phyloP scores from a whole-genome alignment of 208 protist genomes.

The Crithidia expoeki region DNA sequence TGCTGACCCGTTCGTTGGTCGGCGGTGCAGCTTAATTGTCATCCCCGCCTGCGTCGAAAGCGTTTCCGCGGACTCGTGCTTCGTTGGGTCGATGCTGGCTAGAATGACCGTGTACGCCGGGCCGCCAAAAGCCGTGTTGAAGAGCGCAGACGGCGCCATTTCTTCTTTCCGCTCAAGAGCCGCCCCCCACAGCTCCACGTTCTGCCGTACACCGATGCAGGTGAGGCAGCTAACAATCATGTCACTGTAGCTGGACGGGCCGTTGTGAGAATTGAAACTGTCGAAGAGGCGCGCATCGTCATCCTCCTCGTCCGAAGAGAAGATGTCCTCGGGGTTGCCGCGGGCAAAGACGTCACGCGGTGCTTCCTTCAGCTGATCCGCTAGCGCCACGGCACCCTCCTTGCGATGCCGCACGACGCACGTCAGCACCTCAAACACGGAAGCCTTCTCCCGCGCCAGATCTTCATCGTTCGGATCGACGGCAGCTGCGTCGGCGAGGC shows the following conservation, averaged over 20 bases:
- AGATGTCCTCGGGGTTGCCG: neutral
- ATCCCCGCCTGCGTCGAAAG: conserved; percentile 27
- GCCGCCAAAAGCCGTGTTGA: conserved; percentile 27
- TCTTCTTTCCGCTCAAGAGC: conserved; percentile 22
- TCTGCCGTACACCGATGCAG: conserved; percentile 28
- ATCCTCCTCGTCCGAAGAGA: conserved; percentile 35
- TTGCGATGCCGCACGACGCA: conserved; percentile 42
- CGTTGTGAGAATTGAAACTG: conserved; percentile 29
- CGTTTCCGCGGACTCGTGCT: conserved; percentile 14
- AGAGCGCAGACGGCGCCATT: conserved; percentile 11
- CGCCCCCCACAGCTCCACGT: conserved; percentile 15
- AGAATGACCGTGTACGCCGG: conserved; percentile 34
- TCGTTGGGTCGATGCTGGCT: conserved; percentile 30
- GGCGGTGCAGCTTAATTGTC: conserved; percentile 21
- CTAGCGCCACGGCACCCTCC: conserved; percentile 26
- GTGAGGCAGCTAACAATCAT: conserved; percentile 28
- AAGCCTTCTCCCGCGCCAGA: conserved; percentile 16
- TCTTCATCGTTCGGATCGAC: conserved; percentile 14
- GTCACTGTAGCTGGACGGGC: conserved; percentile 16
- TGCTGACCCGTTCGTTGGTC: conserved; percentile 34
- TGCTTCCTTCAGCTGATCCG: conserved; percentile 18
- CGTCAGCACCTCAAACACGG: conserved; percentile 41
- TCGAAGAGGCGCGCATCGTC: conserved; percentile 12
- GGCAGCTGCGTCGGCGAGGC: conserved; percentile 25
- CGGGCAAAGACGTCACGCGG: conserved; percentile 5